Evolutionary conservation across 2,329 filamentous ascomycete genomes (phyloP), one percentile per base, ranked within the genome.

Genomic region (Rhytidhysteron rufulum): DNA sequence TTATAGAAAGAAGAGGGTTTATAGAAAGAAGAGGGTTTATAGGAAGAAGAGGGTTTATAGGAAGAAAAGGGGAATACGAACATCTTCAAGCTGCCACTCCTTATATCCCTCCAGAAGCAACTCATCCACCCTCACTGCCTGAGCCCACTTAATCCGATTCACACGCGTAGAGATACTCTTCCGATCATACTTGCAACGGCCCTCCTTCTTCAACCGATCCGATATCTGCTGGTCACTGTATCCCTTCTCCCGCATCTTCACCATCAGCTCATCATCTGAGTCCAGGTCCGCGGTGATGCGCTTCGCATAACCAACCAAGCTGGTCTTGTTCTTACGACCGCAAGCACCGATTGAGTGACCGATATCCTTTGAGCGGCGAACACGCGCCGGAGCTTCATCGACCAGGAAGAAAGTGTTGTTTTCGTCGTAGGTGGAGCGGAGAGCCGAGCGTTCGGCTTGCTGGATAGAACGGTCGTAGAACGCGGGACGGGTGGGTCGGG

Each of bases 41-140:
- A n/a, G 11, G 13, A 27, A 27, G 13, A 27, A 27, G 24, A 13
- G 7, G 24, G 24, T 27, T 27, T 27, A 27, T 27, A 27, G 7
- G 9, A 5, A n/a, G n/a, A n/a, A n/a, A n/a, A n/a, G n/a, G n/a
- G 5, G 21, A 7, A 16, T 31, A 52, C 62, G 49, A 55, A 74
- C 73, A 53, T 78, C 74, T 15, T 66, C 66, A 10, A 65, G 57
- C 37, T 71, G 64, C 74, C 74, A 78, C 49, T 73, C 71, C 36
- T 63, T 71, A 44, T 71, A 55, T 29, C 72, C 67, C 36, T 71
- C 66, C 33, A 71, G 63, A 0, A 78, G 59, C 18, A 66, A 56
- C 32, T 66, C 62, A 42, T 76, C 71, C n/a, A 70, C 60, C 17
- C 62, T 60, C 27, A 64, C 55, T 24, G 67, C 64, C 32, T 73